These are phyloP conservation scores for Colletotrichum echinochloae DNA, from an alignment of 2,329 filamentous ascomycete genomes.

Conservation along the genomic window DNA sequence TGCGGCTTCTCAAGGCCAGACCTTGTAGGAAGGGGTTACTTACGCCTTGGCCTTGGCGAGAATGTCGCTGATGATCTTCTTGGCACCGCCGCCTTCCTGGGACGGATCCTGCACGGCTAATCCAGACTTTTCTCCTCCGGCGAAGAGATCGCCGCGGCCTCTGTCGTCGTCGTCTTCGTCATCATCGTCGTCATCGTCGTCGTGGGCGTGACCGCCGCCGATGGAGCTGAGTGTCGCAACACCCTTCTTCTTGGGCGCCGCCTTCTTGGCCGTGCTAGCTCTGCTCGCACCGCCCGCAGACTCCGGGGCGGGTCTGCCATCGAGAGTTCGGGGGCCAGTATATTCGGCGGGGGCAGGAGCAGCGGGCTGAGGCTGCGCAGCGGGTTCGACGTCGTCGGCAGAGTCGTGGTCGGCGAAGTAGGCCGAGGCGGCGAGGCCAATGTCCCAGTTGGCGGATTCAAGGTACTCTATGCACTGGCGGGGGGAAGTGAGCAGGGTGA, in stretches of 20 bases:
- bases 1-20: neutral
- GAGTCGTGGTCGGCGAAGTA: conserved; percentile 72
- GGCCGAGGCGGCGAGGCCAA: conserved; percentile 70
- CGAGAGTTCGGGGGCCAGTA: conserved; percentile 72
- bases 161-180: conserved; percentile 69
- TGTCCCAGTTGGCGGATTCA: conserved; percentile 73
- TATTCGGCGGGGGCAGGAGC: conserved; percentile 56
- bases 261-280: conserved; percentile 51
- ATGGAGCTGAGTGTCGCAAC: conserved; percentile 71
- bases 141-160: conserved; percentile 77
- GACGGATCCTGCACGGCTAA: conserved; percentile 74
- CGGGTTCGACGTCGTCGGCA: conserved; percentile 56
- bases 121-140: conserved; percentile 86
- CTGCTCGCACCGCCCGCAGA: conserved; percentile 26
- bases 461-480: conserved; percentile 77
- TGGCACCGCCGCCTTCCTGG: conserved; percentile 58
- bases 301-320: conserved; percentile 69
- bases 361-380: conserved; percentile 43
- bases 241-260: conserved; percentile 68
- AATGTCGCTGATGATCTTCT: conserved; percentile 72
- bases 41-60: conserved; percentile 73
- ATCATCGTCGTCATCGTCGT: conserved; percentile 70
- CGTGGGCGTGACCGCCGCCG: conserved; percentile 64
- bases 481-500: conserved; percentile 8
- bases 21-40: conserved; percentile 42